Percentiles rank a stretch among this genome's conserved stretches.
phyloP scores from a whole-genome alignment of 164 flowering plant genomes.

The Umbellularia californica region DNA sequence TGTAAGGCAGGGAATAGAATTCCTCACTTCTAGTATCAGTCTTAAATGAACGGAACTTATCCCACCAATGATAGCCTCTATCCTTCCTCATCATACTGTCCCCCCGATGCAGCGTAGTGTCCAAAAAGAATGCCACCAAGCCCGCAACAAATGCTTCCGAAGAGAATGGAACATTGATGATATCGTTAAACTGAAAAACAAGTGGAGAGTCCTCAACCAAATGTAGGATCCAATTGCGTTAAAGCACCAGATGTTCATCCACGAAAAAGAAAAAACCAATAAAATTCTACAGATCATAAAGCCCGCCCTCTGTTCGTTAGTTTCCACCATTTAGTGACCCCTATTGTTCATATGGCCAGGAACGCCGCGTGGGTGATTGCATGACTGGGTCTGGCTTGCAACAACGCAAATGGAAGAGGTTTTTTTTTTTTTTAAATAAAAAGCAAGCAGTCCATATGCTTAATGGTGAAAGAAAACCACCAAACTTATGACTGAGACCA shows the following conservation, averaged over 20 bases:
- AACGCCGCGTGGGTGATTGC: not conserved
- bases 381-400: not conserved
- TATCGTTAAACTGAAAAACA: constrained; percentile 79
- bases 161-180: constrained; percentile 73
- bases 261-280: no score
- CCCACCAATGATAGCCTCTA: constrained; percentile 96
- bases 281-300: no score
- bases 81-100: constrained; percentile 65
- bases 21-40: constrained; percentile 81
- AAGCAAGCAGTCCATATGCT: no score
- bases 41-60: constrained; percentile 74
- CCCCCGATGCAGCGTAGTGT: constrained; percentile 61
- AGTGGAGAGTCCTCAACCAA: not conserved
- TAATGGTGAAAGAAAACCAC: not conserved
- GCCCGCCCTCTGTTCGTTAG: not conserved
- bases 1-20: constrained; percentile 89
- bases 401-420: not conserved
- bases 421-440: no score
- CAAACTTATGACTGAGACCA: not conserved
- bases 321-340: not conserved
- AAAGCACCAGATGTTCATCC: not conserved
- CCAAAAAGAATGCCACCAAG: constrained; percentile 64
- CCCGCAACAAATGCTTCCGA: constrained; percentile 94
- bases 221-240: not conserved
- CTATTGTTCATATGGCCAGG: not conserved